Base-by-base conservation (phyloP, 176 grass and related monocot species). In the Triticum monococcum region DNA sequence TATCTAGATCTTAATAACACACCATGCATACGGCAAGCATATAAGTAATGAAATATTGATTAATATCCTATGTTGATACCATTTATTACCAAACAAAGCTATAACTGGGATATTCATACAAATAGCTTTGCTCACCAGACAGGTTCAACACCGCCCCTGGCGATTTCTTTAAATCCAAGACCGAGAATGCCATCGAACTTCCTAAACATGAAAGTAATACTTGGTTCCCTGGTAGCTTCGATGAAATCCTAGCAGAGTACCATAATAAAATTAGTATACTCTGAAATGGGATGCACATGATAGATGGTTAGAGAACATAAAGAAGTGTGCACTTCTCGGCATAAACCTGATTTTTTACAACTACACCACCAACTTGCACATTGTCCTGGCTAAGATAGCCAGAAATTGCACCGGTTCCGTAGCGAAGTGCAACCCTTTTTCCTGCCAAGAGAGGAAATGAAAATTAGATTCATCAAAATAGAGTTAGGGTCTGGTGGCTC, bases 111-210 rank as follows among this genome's bases (percentile, higher is more conserved):
- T 83, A 72, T n/a, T 32, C 28, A 37, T 31, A 16, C 18, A 79
- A 30, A 6, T 22, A 73, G 64, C 46, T 8, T 88, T 72, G 69
- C 87, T 91, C 83, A 95, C 93, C 93, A 95, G 54, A 97, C 68
- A 86, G 95, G 95, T 67, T 86, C 79, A 36, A 38, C 65, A 78
- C 60, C 50, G 36, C 90, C 92, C 61, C 88, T 88, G 10, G 92
- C 91, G 63, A 97, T 93, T 91, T 94, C 90, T 62, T 91, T 84
- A 85, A 94, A 95, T 32, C 88, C 92, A 88, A 97, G 95, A n/a
- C 92, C 95, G 84, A 97, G 92, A 89, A 97, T 93, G 69, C 95
- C 92, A 26, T 97, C 92, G 38, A 97, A 97, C 85, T 97, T 97
- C 62, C 82, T 91, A 38, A 92, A 69, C 82, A 92, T 56, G 41